phyloP scores from a whole-genome alignment of 2,329 filamentous ascomycete species.

The Mycocentrospora acerina region DNA sequence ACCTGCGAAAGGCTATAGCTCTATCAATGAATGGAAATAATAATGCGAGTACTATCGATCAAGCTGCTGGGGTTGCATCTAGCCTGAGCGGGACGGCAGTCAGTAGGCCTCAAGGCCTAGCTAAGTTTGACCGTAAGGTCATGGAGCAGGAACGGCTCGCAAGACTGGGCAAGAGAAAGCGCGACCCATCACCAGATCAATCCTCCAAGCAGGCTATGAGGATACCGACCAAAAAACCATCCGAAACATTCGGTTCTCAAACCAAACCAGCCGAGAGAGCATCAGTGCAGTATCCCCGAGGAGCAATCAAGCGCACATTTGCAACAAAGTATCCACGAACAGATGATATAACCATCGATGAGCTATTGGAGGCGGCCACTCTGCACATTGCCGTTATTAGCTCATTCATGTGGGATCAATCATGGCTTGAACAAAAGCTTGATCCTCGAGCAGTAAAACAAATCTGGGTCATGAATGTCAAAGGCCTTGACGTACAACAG shows the following conservation, averaged over 20 bases:
- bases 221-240: neutral
- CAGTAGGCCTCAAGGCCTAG: constrained; percentile 23
- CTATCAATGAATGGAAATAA: constrained; percentile 23
- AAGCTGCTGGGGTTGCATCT: neutral
- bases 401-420: constrained; percentile 81
- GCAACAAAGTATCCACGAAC: constrained; percentile 62
- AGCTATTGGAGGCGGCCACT: constrained; percentile 73
- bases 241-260: neutral
- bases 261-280: neutral
- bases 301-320: constrained; percentile 81
- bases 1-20: constrained; percentile 30
- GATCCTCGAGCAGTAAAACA: constrained; percentile 56
- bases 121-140: constrained; percentile 70
- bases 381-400: constrained; percentile 79
- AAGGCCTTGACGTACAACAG: constrained; percentile 44
- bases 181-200: constrained; percentile 49
- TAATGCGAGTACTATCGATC: neutral
- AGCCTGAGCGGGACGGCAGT: too few species aligned
- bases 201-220: constrained; percentile 27
- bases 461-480: constrained; percentile 62
- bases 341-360: constrained; percentile 84
- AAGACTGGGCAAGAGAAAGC: constrained; percentile 63
- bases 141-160: constrained; percentile 86
- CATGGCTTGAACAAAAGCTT: constrained; percentile 72
- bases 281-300: constrained; percentile 54